Evolutionary conservation across 2,329 filamentous ascomycete species (phyloP), one percentile per base, ranked within the genome.

Genomic region (Fusarium sp.): DNA sequence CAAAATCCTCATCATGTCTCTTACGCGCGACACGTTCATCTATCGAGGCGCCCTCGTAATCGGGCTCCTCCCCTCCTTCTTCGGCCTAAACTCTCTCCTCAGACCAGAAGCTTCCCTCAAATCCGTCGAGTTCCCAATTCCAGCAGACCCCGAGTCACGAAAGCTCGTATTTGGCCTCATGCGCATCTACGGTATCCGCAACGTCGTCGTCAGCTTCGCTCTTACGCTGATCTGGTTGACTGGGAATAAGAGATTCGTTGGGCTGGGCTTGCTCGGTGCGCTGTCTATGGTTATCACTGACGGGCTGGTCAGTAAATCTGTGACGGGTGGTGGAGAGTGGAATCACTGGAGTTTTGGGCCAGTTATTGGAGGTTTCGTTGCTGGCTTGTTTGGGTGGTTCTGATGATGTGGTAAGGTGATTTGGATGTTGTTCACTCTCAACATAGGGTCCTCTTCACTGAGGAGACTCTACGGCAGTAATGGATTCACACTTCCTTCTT

Each of bases 291-390:
- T 42, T 4, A 9, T 68, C 1, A 50, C 20, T 10, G 72, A 74
- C 38, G 72, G 72, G 0, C n/a, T 69, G 5, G 58, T 72, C 13
- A 74, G 70, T 29, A 54, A 18, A 16, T 51, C 31, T 5, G 49
- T 62, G 7, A 56, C 70, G 18, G 71, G 68, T 7, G 58, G 68
- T 2, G 68, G 68, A 4, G 60, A 73, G 29, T 74, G 71, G 71
- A 58, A 62, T 38, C 70, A 73, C n/a, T 74, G 72, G 72, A 23
- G 55, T 2, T 65, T 66, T 38, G 55, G 56, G 5, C 71, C 71
- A 1, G 16, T 74, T 6, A 38, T 53, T 36, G 29, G 27, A 4
- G 58, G 16, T 1, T 49, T 69, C 1, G 18, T 38, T 7, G 36
- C 54, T 42, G 34, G 33, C 2, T 29, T 57, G 16, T 9, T 44